Evolutionary conservation across 345 rosid species (phyloP).

Genomic region (Eucalyptus regnans): DNA sequence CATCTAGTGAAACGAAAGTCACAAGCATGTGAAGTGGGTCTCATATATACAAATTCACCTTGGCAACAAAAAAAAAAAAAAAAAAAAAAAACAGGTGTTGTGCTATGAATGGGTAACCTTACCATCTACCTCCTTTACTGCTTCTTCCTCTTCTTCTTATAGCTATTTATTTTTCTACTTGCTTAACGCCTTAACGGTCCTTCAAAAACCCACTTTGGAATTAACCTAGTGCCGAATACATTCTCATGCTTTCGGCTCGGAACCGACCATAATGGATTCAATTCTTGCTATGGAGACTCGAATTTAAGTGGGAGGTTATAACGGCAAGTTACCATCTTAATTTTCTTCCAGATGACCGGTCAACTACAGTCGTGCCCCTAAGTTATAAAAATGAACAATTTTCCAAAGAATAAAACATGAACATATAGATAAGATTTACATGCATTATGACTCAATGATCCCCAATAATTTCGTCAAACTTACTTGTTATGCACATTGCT

Average conservation of each 20-base stretch:
- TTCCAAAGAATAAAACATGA: not conserved
- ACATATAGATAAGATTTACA: not conserved
- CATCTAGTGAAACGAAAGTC: not conserved
- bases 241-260: not conserved
- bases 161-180: not conserved
- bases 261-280: not conserved
- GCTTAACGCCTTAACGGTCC: too few species aligned
- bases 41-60: not conserved
- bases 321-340: accelerated
- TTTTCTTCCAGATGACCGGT: accelerated
- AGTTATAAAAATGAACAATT: not conserved
- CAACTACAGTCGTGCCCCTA: not conserved
- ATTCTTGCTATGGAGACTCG: not conserved
- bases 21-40: not conserved
- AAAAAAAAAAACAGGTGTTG: not conserved
- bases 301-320: not conserved
- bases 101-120: not conserved
- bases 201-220: not conserved
- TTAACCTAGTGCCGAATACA: not conserved
- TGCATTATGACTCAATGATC: not conserved
- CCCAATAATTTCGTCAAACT: not conserved
- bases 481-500: not conserved
- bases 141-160: not conserved
- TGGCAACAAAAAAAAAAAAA: not conserved
- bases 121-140: not conserved